Conservation (phyloP, 192 early-diverging fungal genomes). For the Coemansia sp. region DNA sequence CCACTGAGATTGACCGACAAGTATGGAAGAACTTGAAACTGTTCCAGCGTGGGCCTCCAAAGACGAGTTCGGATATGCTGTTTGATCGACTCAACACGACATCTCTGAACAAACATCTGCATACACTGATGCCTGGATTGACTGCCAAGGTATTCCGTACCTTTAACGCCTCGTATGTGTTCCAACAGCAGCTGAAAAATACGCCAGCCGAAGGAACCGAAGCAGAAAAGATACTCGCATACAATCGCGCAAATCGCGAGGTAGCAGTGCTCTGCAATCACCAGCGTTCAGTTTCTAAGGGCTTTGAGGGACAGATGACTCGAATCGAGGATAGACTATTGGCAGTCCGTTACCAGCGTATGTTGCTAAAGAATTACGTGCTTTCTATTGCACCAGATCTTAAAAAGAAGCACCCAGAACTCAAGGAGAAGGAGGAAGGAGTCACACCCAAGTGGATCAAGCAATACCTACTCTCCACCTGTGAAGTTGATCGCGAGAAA, state of each 20-base stretch:
- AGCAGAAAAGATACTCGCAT: slow-evolving; percentile 86
- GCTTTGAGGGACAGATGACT: slow-evolving; percentile 71
- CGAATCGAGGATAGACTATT: slow-evolving; percentile 84
- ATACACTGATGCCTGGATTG: slow-evolving; percentile 82
- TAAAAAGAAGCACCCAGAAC: slow-evolving; percentile 72
- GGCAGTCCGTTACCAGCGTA: slow-evolving; percentile 83
- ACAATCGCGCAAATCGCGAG: slow-evolving; percentile 92
- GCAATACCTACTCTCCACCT: slow-evolving; percentile 56
- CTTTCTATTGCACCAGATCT: slow-evolving; percentile 70
- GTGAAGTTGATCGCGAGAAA: slow-evolving; percentile 76
- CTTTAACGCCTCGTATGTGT: slow-evolving; percentile 91
- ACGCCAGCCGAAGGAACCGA: slow-evolving; percentile 67
- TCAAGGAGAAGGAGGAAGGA: slow-evolving; percentile 69
- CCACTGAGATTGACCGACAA: slow-evolving; percentile 78
- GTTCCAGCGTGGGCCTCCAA: slow-evolving; percentile 76
- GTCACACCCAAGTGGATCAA: slow-evolving; percentile 78
- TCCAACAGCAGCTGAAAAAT: slow-evolving; percentile 80
- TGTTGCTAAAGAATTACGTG: slow-evolving; percentile 67
- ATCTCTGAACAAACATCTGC: slow-evolving; percentile 85
- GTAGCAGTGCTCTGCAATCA: slow-evolving; percentile 99
- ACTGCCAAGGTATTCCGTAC: slow-evolving; percentile 99
- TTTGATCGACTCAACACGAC: slow-evolving; percentile 91
- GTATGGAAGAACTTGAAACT: slow-evolving; percentile 92
- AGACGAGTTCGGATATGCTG: slow-evolving; percentile 71
- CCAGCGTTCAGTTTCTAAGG: slow-evolving; percentile 85